A percentile compares a stretch with the other conserved stretches of the same genome.
Evolutionary conservation across 2,329 filamentous ascomycete species (phyloP).

Genomic region (Aspergillus fumigatiaffinis): DNA sequence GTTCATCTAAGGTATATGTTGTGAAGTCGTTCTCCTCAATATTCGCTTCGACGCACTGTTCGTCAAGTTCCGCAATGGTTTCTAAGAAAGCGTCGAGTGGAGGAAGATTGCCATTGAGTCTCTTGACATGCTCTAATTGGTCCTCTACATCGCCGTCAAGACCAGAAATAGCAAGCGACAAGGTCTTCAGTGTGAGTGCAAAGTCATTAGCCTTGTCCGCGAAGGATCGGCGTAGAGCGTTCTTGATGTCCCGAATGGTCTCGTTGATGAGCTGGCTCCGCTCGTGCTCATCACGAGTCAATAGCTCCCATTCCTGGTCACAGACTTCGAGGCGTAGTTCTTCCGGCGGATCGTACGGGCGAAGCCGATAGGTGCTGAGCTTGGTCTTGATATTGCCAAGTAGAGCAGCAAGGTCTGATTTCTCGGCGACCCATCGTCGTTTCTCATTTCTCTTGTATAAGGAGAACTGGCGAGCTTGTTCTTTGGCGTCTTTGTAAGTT

Average conservation of each 20-base stretch:
- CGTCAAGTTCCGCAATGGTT: slow-evolving; percentile 79
- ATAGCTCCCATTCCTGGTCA: slow-evolving; percentile 73
- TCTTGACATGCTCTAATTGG: slow-evolving; percentile 81
- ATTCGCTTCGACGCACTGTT: slow-evolving; percentile 90
- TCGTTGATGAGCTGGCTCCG: slow-evolving; percentile 95
- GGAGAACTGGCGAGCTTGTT: slow-evolving; percentile 75
- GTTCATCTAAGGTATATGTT: slow-evolving; percentile 97
- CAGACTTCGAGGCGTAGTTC: slow-evolving; percentile 78
- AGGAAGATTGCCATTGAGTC: slow-evolving; percentile 77
- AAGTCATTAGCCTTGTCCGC: slow-evolving; percentile 99
- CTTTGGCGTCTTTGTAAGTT: slow-evolving; percentile 88
- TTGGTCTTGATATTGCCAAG: slow-evolving; percentile 99
- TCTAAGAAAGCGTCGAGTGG: slow-evolving; percentile 89
- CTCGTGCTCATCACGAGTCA: slow-evolving; percentile 81
- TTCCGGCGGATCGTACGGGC: slow-evolving; percentile 83
- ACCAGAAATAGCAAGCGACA: slow-evolving; percentile 93
- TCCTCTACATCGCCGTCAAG: slow-evolving; percentile 96
- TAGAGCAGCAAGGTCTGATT: slow-evolving; percentile 88
- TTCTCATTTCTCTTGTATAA: slow-evolving; percentile 90
- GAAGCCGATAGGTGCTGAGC: slow-evolving; percentile 85
- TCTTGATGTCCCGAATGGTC: slow-evolving; percentile 98
- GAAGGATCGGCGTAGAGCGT: slow-evolving; percentile 84
- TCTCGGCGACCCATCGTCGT: slow-evolving; percentile 94
- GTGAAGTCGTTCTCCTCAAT: slow-evolving; percentile 99
- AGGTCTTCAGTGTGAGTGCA: slow-evolving; percentile 87